Conservation (phyloP, 2,329 filamentous ascomycete species). For the Parastagonospora avenae region DNA sequence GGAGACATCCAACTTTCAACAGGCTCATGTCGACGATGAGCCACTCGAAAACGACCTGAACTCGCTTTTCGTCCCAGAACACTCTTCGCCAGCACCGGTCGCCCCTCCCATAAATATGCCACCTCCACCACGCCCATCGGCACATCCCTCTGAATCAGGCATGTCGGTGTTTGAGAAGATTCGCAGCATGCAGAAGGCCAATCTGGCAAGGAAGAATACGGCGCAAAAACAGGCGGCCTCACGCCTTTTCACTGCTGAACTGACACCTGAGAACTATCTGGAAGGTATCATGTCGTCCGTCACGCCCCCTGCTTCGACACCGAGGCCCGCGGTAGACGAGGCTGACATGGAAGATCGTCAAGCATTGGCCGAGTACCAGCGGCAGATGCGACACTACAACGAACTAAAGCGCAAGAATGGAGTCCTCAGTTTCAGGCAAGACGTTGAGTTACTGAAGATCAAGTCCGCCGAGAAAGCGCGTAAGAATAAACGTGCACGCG, state of each 20-base stretch:
- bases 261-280: conserved; percentile 18
- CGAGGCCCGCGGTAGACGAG: not conserved
- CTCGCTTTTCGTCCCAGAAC: conserved; percentile 22
- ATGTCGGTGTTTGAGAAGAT: conserved; percentile 12
- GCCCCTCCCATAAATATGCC: not conserved
- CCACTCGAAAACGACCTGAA: conserved; percentile 5
- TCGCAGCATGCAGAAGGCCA: conserved; percentile 12
- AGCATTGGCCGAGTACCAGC: conserved; percentile 20
- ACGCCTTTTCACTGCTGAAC: not conserved
- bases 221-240: conserved; percentile 1
- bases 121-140: conserved; percentile 3
- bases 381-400: conserved; percentile 28
- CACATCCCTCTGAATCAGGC: not conserved
- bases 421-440: conserved; percentile 24
- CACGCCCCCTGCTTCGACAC: conserved; percentile 1
- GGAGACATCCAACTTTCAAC: not conserved
- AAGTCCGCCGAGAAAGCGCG: conserved; percentile 22
- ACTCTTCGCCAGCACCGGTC: not conserved
- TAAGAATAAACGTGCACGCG: conserved; percentile 20
- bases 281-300: conserved; percentile 12
- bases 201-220: conserved; percentile 6
- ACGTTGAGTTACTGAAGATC: conserved; percentile 39
- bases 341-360: conserved; percentile 13
- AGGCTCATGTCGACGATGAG: not conserved
- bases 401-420: conserved; percentile 22